Conservation (phyloP, 2,329 filamentous ascomycete genomes). For the Chaetomium globosum region DNA sequence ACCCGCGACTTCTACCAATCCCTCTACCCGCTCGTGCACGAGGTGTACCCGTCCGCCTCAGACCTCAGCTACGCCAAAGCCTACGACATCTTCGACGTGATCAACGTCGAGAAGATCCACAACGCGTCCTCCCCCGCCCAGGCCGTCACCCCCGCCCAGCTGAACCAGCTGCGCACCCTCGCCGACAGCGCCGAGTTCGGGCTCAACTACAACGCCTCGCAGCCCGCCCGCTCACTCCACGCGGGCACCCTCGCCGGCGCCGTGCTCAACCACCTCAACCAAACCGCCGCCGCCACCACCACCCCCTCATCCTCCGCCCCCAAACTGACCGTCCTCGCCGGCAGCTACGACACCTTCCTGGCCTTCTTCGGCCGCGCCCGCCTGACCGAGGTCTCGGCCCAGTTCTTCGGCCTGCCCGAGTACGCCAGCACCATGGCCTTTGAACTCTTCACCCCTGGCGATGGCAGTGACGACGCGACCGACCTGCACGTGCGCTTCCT, state of each 20-base stretch:
- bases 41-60: constrained; percentile 36
- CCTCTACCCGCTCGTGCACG: constrained; percentile 56
- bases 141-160: constrained; percentile 59
- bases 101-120: constrained; percentile 64
- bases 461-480: constrained; percentile 44
- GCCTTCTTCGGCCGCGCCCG: constrained; percentile 64
- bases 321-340: constrained; percentile 48
- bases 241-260: constrained; percentile 47
- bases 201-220: constrained; percentile 78
- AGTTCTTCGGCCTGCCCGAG: constrained; percentile 78
- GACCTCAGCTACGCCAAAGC: constrained; percentile 56
- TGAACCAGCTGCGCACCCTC: constrained; percentile 68
- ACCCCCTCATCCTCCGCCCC: constrained; percentile 49
- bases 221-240: constrained; percentile 60
- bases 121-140: constrained; percentile 61
- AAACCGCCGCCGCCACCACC: constrained; percentile 47
- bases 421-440: constrained; percentile 83
- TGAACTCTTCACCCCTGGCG: constrained; percentile 65
- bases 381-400: constrained; percentile 52
- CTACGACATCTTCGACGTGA: constrained; percentile 60
- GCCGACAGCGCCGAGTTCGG: constrained; percentile 81
- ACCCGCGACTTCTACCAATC: constrained; percentile 63
- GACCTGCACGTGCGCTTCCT: constrained; percentile 63
- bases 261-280: constrained; percentile 57
- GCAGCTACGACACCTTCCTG: constrained; percentile 64